These are phyloP conservation scores for Calendula officinalis DNA, from an alignment of 129 eudicot species.

Conservation along the genomic window DNA sequence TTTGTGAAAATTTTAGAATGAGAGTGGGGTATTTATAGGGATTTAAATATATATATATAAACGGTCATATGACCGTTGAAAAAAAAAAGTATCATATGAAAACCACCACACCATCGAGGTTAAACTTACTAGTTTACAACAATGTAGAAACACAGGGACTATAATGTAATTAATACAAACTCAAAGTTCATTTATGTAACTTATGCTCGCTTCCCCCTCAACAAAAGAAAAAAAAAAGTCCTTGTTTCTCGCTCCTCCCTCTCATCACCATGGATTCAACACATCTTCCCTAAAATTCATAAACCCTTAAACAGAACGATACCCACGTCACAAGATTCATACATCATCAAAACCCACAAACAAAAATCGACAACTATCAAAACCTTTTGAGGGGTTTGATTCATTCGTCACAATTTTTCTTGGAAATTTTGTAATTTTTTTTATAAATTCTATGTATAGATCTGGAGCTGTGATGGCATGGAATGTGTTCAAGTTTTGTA, in stretches of 20 bases:
- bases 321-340: constrained; percentile 27
- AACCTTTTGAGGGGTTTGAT: constrained; percentile 22
- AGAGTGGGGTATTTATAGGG: too few relatives aligned
- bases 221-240: constrained; percentile 17
- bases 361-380: not conserved
- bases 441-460: constrained; percentile 57
- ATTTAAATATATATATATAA: too few relatives aligned
- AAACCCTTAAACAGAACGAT: constrained; percentile 36
- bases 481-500: constrained; percentile 96
- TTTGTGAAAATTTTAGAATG: too few relatives aligned
- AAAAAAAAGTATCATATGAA: too few relatives aligned
- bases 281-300: constrained; percentile 37
- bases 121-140: too few relatives aligned
- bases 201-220: not conserved
- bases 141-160: not conserved
- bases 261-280: constrained; percentile 37
- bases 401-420: not conserved
- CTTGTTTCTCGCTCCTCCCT: constrained; percentile 30
- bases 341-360: constrained; percentile 26
- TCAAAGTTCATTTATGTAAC: constrained; percentile 9
- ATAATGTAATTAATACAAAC: not conserved
- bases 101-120: too few relatives aligned
- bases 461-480: constrained; percentile 99
- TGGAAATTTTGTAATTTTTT: not conserved
- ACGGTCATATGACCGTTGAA: too few relatives aligned